Percentiles rank a stretch among this genome's conserved stretches.
phyloP scores from a whole-genome alignment of 495 filamentous ascomycete genomes.

The Penicillium chermesinum region DNA sequence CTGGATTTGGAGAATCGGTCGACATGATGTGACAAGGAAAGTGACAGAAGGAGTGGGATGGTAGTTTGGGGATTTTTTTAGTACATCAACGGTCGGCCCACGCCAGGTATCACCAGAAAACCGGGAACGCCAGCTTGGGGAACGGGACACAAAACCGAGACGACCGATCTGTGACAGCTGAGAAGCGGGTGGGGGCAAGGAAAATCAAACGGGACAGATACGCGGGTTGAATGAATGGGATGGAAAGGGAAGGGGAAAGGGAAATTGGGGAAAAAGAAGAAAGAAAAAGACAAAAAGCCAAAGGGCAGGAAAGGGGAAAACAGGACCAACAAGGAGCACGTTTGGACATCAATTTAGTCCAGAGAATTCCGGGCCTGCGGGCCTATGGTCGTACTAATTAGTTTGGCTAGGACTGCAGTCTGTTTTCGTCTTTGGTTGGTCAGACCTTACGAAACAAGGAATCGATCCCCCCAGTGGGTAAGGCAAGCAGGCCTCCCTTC shows the following conservation, averaged over 20 bases:
- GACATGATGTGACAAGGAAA: conserved; percentile 18
- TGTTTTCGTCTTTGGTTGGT: too few relatives aligned
- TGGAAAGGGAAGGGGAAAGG: neutral
- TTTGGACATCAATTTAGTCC: conserved; percentile 6
- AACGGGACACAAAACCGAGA: conserved; percentile 2
- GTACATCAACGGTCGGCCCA: conserved; percentile 1
- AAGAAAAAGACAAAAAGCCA: neutral
- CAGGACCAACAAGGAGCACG: conserved; percentile 10
- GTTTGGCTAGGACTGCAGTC: too few relatives aligned
- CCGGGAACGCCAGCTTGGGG: conserved; percentile 1
- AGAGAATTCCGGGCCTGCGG: neutral
- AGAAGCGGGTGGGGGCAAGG: neutral
- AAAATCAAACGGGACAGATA: neutral
- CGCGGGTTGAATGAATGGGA: neutral
- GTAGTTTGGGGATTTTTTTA: neutral
- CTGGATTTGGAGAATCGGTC: conserved; percentile 14
- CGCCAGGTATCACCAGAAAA: conserved; percentile 5
- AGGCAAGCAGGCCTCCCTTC: too few relatives aligned
- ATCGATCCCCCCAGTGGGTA: neutral
- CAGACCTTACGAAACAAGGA: neutral
- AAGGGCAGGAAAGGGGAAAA: conserved; percentile 18
- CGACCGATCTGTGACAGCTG: conserved; percentile 3
- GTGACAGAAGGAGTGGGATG: conserved; percentile 1
- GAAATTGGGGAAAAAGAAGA: conserved; percentile 1
- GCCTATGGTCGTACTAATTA: too few relatives aligned